A percentile compares a stretch with the other conserved stretches of the same genome.
These are phyloP conservation scores for Aquilaria sinensis DNA, from an alignment of 345 rosid species.

Conservation along the genomic window DNA sequence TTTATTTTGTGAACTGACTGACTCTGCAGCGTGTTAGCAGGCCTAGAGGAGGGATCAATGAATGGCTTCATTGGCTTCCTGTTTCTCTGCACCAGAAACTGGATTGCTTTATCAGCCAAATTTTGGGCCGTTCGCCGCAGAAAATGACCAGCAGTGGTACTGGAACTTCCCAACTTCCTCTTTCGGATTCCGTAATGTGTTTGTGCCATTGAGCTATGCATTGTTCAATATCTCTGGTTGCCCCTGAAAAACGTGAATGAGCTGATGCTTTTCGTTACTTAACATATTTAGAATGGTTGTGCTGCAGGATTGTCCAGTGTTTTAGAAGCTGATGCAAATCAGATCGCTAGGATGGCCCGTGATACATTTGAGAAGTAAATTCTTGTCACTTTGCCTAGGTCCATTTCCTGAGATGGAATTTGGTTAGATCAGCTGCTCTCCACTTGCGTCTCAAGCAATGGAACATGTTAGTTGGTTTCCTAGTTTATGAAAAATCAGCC, in stretches of 20 bases:
- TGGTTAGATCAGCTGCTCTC: not conserved
- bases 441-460: too few relatives aligned
- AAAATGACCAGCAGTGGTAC: constrained; percentile 9
- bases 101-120: constrained; percentile 22
- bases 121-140: constrained; percentile 27
- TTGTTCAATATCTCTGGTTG: too few relatives aligned
- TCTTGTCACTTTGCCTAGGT: not conserved
- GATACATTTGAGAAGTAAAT: constrained; percentile 53
- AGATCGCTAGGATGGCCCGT: constrained; percentile 68
- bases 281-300: constrained; percentile 1
- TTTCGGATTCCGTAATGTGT: too few relatives aligned
- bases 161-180: not conserved
- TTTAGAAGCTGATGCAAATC: constrained; percentile 66
- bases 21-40: constrained; percentile 62
- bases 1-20: constrained; percentile 5
- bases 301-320: constrained; percentile 44
- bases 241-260: too few relatives aligned
- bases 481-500: too few relatives aligned
- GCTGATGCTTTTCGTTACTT: too few relatives aligned
- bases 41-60: constrained; percentile 70
- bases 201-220: too few relatives aligned
- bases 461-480: too few relatives aligned
- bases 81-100: constrained; percentile 55
- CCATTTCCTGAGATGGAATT: not conserved
- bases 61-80: constrained; percentile 81